These are phyloP conservation scores for Globisporangium carolinianum DNA, from an alignment of 352 stramenopile genomes.

Conservation along the genomic window DNA sequence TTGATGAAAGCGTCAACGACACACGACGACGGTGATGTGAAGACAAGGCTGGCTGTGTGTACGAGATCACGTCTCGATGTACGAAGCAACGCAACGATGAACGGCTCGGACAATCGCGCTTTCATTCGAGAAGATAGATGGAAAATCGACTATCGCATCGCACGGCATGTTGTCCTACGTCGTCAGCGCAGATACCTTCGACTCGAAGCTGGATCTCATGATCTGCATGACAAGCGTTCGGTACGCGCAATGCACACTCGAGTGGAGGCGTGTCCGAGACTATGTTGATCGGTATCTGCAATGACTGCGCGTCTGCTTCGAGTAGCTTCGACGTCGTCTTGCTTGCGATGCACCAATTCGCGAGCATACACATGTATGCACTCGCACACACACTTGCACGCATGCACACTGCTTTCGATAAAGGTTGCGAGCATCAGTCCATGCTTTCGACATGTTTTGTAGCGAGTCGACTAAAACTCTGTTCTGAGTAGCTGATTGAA, in stretches of 20 bases:
- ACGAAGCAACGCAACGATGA: too few relatives aligned
- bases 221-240: background rate
- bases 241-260: background rate
- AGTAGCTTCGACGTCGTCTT: background rate
- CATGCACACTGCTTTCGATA: background rate
- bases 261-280: background rate
- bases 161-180: too few relatives aligned
- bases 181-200: too few relatives aligned
- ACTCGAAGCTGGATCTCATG: background rate
- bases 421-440: constrained; percentile 65
- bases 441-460: constrained; percentile 67
- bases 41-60: too few relatives aligned
- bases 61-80: too few relatives aligned
- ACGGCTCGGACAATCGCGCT: too few relatives aligned
- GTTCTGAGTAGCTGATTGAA: constrained; percentile 89
- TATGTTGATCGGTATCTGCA: background rate
- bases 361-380: background rate
- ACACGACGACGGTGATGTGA: too few relatives aligned
- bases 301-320: background rate
- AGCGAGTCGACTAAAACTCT: constrained; percentile 85
- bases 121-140: too few relatives aligned
- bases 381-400: background rate
- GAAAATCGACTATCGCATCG: too few relatives aligned
- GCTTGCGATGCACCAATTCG: background rate
- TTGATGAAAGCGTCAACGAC: too few relatives aligned